Evolutionary conservation across 2,329 filamentous ascomycete genomes (phyloP).

Genomic region (Acrodontium crateriforme): DNA sequence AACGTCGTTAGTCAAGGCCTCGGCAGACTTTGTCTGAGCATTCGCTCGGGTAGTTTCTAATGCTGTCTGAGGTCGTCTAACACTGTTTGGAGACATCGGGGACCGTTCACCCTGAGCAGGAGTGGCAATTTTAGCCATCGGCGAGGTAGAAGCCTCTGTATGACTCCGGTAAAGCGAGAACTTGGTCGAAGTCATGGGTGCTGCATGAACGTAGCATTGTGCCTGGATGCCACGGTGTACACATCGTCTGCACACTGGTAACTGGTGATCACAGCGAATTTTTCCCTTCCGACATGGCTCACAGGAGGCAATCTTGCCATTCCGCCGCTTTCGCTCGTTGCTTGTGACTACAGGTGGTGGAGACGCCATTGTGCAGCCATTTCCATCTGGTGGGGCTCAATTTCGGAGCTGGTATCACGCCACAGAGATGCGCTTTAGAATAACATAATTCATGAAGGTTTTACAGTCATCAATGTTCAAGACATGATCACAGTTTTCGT

Average conservation of each 20-base stretch:
- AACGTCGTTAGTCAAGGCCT: too few species aligned
- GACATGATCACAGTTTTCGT: too few species aligned
- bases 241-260: conserved; percentile 8
- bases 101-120: conserved; percentile 5
- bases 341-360: too few species aligned
- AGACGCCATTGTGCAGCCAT: too few species aligned
- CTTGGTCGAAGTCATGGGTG: conserved; percentile 7
- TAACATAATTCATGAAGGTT: too few species aligned
- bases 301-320: conserved; percentile 10
- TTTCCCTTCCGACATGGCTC: conserved; percentile 10
- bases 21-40: too few species aligned
- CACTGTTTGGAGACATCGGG: neutral
- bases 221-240: conserved; percentile 2
- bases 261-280: conserved; percentile 9
- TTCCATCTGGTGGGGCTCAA: too few species aligned
- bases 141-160: neutral
- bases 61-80: neutral
- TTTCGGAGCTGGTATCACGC: too few species aligned
- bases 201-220: conserved; percentile 10
- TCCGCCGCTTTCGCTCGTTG: too few species aligned
- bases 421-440: too few species aligned
- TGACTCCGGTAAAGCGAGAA: neutral
- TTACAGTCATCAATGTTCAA: too few species aligned
- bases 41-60: neutral
- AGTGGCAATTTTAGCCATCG: neutral